These are phyloP conservation scores for Pinus taeda DNA, from an alignment of 75 land plant genomes.

Conservation along the genomic window DNA sequence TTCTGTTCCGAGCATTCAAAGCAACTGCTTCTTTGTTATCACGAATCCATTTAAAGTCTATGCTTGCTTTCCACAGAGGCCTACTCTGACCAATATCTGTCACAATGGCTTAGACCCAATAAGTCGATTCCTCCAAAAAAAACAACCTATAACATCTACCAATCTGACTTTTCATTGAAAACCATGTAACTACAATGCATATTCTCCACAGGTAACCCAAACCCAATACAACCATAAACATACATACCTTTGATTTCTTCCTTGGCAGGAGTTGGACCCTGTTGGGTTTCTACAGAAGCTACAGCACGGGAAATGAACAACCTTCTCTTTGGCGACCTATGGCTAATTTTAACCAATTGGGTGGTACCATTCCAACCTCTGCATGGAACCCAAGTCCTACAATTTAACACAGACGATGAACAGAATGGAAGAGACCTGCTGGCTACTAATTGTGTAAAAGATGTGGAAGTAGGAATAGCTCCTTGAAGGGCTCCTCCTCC, in stretches of 20 bases:
- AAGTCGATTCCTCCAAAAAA: no score
- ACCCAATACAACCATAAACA: background rate
- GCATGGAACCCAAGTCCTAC: background rate
- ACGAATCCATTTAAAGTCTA: constrained; percentile 92
- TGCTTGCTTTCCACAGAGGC: constrained; percentile 82
- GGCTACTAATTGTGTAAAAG: no score
- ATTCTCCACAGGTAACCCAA: background rate
- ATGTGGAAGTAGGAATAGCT: no score
- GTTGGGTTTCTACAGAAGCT: constrained; percentile 4
- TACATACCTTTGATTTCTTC: background rate
- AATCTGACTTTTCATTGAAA: no score
- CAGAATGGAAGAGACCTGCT: background rate
- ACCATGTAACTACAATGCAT: background rate
- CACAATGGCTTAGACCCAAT: no score
- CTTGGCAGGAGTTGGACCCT: background rate
- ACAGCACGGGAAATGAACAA: background rate
- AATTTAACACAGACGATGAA: background rate
- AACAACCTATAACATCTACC: no score
- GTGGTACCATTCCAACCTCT: background rate
- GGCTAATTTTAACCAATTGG: no score
- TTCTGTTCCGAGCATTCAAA: constrained; percentile 63
- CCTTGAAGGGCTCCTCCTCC: background rate
- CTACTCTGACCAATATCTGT: background rate
- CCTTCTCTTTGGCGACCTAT: background rate
- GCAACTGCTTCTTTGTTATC: constrained; percentile 87